Evolutionary conservation across 2,329 filamentous ascomycete species (phyloP).

Genomic region (Diaporthe destruens): DNA sequence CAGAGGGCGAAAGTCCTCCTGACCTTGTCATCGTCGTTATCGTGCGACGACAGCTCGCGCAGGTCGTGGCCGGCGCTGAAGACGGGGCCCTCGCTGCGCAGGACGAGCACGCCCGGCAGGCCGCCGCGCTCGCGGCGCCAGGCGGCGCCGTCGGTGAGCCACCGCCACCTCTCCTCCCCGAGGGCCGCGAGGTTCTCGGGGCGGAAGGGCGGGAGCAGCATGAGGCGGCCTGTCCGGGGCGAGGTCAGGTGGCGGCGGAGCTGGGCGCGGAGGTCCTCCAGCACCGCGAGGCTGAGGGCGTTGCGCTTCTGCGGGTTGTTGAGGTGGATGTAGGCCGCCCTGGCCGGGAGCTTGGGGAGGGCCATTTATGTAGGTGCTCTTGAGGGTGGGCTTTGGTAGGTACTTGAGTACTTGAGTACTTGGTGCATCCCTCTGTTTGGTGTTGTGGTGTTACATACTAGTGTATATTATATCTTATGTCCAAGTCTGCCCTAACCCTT

Average conservation of each 20-base stretch:
- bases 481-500: conserved; percentile 14
- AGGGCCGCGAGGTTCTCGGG: conserved; percentile 43
- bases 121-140: conserved; percentile 45
- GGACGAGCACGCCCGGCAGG: conserved; percentile 50
- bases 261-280: conserved; percentile 47
- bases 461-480: too few species aligned
- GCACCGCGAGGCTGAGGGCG: conserved; percentile 45
- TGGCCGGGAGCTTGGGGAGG: conserved; percentile 46
- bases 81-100: conserved; percentile 48
- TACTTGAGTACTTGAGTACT: too few species aligned
- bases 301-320: conserved; percentile 47
- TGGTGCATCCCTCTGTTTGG: too few species aligned
- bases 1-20: conserved; percentile 48
- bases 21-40: conserved; percentile 23
- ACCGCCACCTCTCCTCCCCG: too few species aligned
- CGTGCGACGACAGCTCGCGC: conserved; percentile 43
- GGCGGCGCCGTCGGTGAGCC: conserved; percentile 45
- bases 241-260: conserved; percentile 45
- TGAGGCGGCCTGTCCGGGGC: conserved; percentile 41
- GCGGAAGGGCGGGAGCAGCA: conserved; percentile 49
- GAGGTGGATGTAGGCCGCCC: conserved; percentile 47
- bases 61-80: conserved; percentile 52
- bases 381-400: too few species aligned
- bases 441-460: too few species aligned
- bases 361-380: conserved; percentile 10